phyloP scores from a whole-genome alignment of 176 grass and related monocot genomes.

The Rhynchospora tenuis region DNA sequence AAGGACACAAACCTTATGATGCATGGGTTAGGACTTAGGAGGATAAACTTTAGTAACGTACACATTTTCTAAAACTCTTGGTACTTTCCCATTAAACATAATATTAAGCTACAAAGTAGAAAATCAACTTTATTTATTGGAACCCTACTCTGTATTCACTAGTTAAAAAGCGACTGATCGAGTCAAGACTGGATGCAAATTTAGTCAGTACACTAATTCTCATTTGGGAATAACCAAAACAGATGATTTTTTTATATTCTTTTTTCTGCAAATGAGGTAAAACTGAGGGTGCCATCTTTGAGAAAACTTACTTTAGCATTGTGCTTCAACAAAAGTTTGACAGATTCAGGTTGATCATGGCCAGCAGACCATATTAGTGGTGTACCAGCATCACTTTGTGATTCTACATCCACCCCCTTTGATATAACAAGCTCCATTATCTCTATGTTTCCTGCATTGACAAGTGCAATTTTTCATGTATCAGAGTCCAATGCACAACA shows the following conservation, averaged over 20 bases:
- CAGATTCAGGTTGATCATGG: constrained; percentile 53
- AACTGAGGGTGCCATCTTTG: background rate
- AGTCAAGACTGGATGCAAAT: background rate
- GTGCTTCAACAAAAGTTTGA: constrained; percentile 68
- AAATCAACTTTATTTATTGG: background rate
- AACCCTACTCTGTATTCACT: background rate
- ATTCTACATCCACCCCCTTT: constrained; percentile 73
- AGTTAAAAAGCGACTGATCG: background rate
- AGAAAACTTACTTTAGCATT: constrained; percentile 51
- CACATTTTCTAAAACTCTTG: background rate
- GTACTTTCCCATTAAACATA: background rate
- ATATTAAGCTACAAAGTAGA: background rate
- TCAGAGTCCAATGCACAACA: background rate
- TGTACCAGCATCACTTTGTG: constrained; percentile 79
- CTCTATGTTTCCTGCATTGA: constrained; percentile 59
- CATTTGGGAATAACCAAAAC: background rate
- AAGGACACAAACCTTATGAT: background rate
- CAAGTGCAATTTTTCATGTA: constrained; percentile 4
- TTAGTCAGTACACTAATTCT: background rate
- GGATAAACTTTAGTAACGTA: background rate
- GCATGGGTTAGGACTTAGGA: background rate
- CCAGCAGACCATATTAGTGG: constrained; percentile 87
- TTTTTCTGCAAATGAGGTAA: background rate
- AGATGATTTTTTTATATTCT: background rate
- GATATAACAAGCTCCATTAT: constrained; percentile 65